Base-by-base conservation (phyloP, 208 protist species). In the Novymonas esmeraldas region DNA sequence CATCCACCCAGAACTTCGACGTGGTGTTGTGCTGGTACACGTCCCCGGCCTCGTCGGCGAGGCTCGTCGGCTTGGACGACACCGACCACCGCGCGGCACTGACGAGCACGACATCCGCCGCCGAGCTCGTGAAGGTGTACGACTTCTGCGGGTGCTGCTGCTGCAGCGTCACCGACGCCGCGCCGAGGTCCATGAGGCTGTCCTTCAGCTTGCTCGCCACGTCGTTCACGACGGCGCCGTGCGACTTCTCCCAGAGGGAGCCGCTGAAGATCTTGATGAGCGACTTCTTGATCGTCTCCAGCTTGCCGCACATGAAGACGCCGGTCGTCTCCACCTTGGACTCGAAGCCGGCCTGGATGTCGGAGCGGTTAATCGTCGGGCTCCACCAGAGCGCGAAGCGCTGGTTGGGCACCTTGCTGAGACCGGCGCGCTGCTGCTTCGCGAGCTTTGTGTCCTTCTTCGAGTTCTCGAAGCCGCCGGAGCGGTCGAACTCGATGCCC, bases 261-360 rank as follows among this genome's bases (percentile, higher is more conserved):
- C 98, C 99, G 70, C 98, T 95, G 92, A 99, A 99, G 74, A 99
- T 99, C 85, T 99, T 99, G 78, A 99, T 99, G 34, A 99, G 87
- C 6, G 98, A 99, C 76, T 99, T 99, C 83, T 99, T 99, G 45
- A 99, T 95, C 0, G 98, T 99, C 61, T 99, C 99, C 48, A 99
- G 99, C 85, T 99, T 99, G 69, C 99, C 99, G 83, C 99, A 99
- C 99, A 99, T 99, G 83, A 99, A 99, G 60, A 99, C 99, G 74
- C 99, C 99, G 29, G 99, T 99, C 16, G 99, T 94, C 81, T 99
- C 99, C 10, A 99, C 94, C 88, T 99, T 99, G n/a, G 99, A 99
- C 85, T 99, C 95, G 87, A 99, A 99, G 67, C 99, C 99, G 39
- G 99, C 98, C 84, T 99, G 99, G 29, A 99, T 98, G 79, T 99